Evolutionary conservation across 192 early-diverging fungal species (phyloP).

Genomic region (Piromyces finnis): DNA sequence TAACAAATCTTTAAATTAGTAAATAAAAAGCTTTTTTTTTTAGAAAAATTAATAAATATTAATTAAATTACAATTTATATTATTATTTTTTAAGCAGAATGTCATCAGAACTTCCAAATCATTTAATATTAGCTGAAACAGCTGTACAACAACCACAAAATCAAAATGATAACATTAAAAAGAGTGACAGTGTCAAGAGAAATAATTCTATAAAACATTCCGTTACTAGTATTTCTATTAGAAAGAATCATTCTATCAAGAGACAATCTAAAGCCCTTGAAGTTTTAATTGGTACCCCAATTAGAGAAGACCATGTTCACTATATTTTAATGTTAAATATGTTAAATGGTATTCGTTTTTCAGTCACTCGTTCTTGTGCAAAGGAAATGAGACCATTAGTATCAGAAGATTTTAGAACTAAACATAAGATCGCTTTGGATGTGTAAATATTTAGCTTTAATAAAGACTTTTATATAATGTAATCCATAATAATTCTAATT

Average conservation of each 20-base stretch:
- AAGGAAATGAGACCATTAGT: conserved; percentile 52
- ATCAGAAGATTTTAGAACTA: conserved; percentile 63
- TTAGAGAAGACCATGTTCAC: conserved; percentile 86
- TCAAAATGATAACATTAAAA: too few species aligned
- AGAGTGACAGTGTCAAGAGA: not conserved
- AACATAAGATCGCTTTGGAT: conserved; percentile 93
- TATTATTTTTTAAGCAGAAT: too few species aligned
- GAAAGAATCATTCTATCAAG: not conserved
- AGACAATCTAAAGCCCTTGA: conserved; percentile 1
- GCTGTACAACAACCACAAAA: not conserved
- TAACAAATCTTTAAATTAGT: too few species aligned
- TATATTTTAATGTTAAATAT: conserved; percentile 98
- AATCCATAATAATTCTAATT: too few species aligned
- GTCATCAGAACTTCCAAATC: not conserved
- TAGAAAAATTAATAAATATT: too few species aligned
- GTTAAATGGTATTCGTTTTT: conserved; percentile 88
- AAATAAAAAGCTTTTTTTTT: too few species aligned
- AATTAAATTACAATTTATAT: too few species aligned
- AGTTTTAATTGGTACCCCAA: conserved; percentile 59
- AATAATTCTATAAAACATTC: not conserved
- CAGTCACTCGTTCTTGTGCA: conserved; percentile 69
- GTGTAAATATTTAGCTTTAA: conserved; percentile 23
- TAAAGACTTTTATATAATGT: not conserved
- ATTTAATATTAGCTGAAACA: not conserved
- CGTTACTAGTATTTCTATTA: not conserved